A percentile compares a stretch with the other conserved stretches of the same genome.
These are phyloP conservation scores for Escallonia rubra DNA, from an alignment of 129 eudicot species.

Conservation along the genomic window DNA sequence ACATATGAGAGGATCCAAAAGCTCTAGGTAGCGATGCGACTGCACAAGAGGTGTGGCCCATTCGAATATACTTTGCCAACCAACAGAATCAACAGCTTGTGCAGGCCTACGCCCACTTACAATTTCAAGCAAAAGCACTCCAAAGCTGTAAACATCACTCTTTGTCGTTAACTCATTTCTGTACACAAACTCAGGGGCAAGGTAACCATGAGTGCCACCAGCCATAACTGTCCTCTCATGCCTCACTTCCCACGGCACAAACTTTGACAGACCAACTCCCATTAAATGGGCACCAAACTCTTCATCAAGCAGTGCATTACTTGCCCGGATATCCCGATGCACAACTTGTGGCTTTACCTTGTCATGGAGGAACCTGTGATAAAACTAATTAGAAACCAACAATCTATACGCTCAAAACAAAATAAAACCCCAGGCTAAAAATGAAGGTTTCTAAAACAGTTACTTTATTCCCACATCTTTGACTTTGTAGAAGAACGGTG, in stretches of 20 bases:
- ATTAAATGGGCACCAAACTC: slow-evolving; percentile 79
- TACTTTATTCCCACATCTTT: no score
- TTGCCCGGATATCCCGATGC: slow-evolving; percentile 87
- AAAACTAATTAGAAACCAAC: background rate
- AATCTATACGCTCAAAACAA: no score
- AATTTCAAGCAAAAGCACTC: slow-evolving; percentile 73
- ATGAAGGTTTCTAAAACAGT: no score
- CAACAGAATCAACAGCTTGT: slow-evolving; percentile 83
- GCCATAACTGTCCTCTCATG: slow-evolving; percentile 94
- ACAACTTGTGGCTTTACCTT: slow-evolving; percentile 96
- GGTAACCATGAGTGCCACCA: slow-evolving; percentile 95
- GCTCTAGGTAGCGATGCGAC: slow-evolving; percentile 66
- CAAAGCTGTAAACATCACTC: slow-evolving; percentile 95
- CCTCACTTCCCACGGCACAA: slow-evolving; percentile 97
- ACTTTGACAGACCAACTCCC: slow-evolving; percentile 94
- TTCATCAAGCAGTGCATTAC: slow-evolving; percentile 84
- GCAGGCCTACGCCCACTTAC: slow-evolving; percentile 84
- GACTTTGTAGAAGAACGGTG: background rate
- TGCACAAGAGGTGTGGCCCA: slow-evolving; percentile 98
- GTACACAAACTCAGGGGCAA: slow-evolving; percentile 95
- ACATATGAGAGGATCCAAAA: slow-evolving; percentile 61
- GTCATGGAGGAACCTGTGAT: slow-evolving; percentile 80
- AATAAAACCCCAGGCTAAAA: no score
- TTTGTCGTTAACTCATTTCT: slow-evolving; percentile 87
- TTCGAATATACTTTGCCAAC: slow-evolving; percentile 87